Conservation (phyloP, 495 filamentous ascomycete genomes). For the Trichodelitschia bisporula region DNA sequence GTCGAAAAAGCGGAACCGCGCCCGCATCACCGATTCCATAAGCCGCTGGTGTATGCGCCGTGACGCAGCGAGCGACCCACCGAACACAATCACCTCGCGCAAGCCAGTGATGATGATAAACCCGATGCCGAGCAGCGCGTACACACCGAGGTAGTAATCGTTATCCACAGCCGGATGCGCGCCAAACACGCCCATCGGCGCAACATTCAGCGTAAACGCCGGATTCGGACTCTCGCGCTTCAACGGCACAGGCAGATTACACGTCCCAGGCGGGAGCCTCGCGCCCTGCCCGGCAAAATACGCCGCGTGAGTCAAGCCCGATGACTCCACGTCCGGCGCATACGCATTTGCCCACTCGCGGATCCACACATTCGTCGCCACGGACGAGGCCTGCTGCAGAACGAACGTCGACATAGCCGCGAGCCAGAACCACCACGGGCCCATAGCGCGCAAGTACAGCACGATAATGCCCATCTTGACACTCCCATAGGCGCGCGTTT, state of each 20-base stretch:
- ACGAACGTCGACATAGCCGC: slow-evolving; percentile 46
- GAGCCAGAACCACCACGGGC: slow-evolving; percentile 83
- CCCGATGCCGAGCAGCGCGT: slow-evolving; percentile 49
- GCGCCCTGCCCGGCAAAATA: slow-evolving; percentile 11
- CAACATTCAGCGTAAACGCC: neutral
- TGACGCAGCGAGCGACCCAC: slow-evolving; percentile 74
- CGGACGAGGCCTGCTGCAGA: slow-evolving; percentile 56
- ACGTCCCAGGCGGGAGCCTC: slow-evolving; percentile 17
- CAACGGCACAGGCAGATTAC: slow-evolving; percentile 16
- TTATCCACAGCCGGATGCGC: slow-evolving; percentile 30
- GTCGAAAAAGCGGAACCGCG: slow-evolving; percentile 94
- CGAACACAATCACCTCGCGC: slow-evolving; percentile 73
- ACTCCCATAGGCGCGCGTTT: slow-evolving; percentile 57
- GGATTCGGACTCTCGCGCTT: too few species aligned
- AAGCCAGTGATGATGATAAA: slow-evolving; percentile 53
- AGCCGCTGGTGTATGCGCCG: slow-evolving; percentile 61
- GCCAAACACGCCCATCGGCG: neutral
- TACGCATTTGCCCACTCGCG: slow-evolving; percentile 64
- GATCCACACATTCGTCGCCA: slow-evolving; percentile 85
- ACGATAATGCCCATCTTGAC: slow-evolving; percentile 67
- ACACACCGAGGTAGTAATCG: slow-evolving; percentile 59
- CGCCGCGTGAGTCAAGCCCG: slow-evolving; percentile 12
- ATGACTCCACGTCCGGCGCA: slow-evolving; percentile 8
- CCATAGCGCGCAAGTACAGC: slow-evolving; percentile 76
- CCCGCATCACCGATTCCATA: slow-evolving; percentile 56